Percentiles rank a stretch among this genome's conserved stretches.
Evolutionary conservation across 805 yeast genomes (phyloP).

Genomic region (Ogataea degrootiae): DNA sequence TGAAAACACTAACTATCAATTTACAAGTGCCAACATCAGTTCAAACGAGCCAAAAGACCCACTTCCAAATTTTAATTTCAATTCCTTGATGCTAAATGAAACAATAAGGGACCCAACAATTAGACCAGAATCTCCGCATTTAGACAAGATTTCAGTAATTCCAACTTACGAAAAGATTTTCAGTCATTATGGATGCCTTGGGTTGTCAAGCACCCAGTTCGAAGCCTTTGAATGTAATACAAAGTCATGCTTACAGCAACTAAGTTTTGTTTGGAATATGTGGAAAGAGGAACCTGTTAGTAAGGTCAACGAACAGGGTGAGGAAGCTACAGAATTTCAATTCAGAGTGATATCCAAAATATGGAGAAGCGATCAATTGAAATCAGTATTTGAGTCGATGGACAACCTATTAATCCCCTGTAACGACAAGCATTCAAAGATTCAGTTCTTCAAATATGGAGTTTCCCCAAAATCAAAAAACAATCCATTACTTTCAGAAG

Average conservation of each 20-base stretch:
- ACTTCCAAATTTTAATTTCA: constrained; percentile 15
- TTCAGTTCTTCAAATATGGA: constrained; percentile 18
- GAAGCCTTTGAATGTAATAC: constrained; percentile 14
- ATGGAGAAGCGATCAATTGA: constrained; percentile 17
- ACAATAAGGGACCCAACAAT: constrained; percentile 3
- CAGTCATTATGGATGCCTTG: constrained; percentile 4
- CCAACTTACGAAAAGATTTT: constrained; percentile 13
- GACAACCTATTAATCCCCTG: neutral
- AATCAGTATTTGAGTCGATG: neutral
- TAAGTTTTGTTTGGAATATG: constrained; percentile 18
- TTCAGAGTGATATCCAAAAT: constrained; percentile 16
- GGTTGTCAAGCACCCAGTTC: constrained; percentile 17
- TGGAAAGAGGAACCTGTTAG: constrained; percentile 16
- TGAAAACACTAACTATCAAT: neutral
- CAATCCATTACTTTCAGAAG: constrained; percentile 14
- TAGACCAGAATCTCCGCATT: constrained; percentile 15
- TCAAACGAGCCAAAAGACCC: constrained; percentile 13
- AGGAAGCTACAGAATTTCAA: constrained; percentile 4
- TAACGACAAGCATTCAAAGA: constrained; percentile 1
- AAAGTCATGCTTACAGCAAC: constrained; percentile 4
- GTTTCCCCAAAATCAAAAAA: constrained; percentile 14
- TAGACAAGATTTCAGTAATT: constrained; percentile 8
- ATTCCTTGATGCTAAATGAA: constrained; percentile 13
- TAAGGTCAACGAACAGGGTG: neutral
- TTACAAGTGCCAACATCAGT: neutral